Percentiles rank a stretch among this genome's conserved stretches.
Conservation (phyloP, 2,329 filamentous ascomycete species). For the Didymella pomorum region DNA sequence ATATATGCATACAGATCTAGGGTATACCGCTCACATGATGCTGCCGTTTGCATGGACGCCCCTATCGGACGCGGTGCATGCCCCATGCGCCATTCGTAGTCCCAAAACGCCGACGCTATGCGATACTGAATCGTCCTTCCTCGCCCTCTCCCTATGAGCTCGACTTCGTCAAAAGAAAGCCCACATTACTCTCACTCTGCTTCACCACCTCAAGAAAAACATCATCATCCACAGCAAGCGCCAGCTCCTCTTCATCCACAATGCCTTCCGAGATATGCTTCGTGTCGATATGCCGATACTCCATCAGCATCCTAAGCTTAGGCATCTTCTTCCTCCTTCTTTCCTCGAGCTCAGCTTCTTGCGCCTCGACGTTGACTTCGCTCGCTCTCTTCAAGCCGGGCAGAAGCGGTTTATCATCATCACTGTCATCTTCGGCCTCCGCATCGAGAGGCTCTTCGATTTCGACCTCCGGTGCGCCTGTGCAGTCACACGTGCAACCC, state of each 20-base stretch:
- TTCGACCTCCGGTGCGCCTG: conserved; percentile 49
- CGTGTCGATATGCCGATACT: conserved; percentile 62
- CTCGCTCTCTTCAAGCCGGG: conserved; percentile 49
- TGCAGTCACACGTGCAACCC: conserved; percentile 68
- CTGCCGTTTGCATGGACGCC: background rate
- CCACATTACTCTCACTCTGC: conserved; percentile 55
- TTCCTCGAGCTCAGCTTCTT: conserved; percentile 54
- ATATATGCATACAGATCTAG: conserved; percentile 8
- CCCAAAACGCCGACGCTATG: conserved; percentile 17
- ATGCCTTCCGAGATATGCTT: conserved; percentile 26
- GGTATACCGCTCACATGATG: conserved; percentile 7
- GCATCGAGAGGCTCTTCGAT: conserved; percentile 22
- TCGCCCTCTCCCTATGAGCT: conserved; percentile 10
- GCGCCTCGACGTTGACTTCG: conserved; percentile 56
- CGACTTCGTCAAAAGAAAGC: conserved; percentile 61
- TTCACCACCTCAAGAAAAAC: conserved; percentile 59
- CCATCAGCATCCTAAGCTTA: conserved; percentile 62
- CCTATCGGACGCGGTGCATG: no score
- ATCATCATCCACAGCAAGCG: conserved; percentile 58
- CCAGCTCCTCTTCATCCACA: conserved; percentile 40
- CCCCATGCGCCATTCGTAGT: background rate
- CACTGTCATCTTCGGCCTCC: conserved; percentile 33
- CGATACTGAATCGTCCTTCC: background rate
- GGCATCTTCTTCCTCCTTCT: conserved; percentile 46
- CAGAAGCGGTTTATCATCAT: conserved; percentile 39